Percentiles rank a stretch among this genome's conserved stretches.
Evolutionary conservation across 2,329 filamentous ascomycete genomes (phyloP).

Genomic region (Chaetoscypha palmicola): DNA sequence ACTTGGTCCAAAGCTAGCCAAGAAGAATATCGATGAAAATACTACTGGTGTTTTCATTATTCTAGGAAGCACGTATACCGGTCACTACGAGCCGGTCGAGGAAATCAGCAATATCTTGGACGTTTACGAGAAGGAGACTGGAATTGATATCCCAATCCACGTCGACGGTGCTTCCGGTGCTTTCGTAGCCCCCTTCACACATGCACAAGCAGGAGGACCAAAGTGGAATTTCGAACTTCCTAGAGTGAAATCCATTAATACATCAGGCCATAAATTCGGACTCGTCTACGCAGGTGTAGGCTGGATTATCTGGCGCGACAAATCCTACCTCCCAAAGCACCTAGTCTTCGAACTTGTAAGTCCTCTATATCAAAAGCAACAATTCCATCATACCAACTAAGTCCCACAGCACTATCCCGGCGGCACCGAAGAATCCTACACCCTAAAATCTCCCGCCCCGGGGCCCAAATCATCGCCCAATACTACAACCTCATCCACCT

Average conservation of each 20-base stretch:
- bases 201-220: conserved; percentile 45
- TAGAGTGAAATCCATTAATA: conserved; percentile 60
- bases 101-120: conserved; percentile 60
- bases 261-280: conserved; percentile 54
- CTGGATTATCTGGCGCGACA: conserved; percentile 64
- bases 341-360: conserved; percentile 56
- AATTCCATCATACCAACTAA: neutral
- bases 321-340: conserved; percentile 57
- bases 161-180: conserved; percentile 56
- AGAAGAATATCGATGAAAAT: conserved; percentile 65
- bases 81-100: conserved; percentile 66
- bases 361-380: conserved; percentile 31
- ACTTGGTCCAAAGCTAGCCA: conserved; percentile 57
- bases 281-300: conserved; percentile 62
- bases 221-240: conserved; percentile 60
- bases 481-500: conserved; percentile 69
- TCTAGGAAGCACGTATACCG: conserved; percentile 65
- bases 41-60: conserved; percentile 73
- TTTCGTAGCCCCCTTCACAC: conserved; percentile 55
- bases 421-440: conserved; percentile 64
- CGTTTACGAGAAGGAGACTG: conserved; percentile 53
- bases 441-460: conserved; percentile 65
- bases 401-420: conserved; percentile 49
- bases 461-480: conserved; percentile 62
- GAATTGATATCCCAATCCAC: conserved; percentile 60